phyloP scores from a whole-genome alignment of 345 rosid genomes.

The Syzygium jambos region DNA sequence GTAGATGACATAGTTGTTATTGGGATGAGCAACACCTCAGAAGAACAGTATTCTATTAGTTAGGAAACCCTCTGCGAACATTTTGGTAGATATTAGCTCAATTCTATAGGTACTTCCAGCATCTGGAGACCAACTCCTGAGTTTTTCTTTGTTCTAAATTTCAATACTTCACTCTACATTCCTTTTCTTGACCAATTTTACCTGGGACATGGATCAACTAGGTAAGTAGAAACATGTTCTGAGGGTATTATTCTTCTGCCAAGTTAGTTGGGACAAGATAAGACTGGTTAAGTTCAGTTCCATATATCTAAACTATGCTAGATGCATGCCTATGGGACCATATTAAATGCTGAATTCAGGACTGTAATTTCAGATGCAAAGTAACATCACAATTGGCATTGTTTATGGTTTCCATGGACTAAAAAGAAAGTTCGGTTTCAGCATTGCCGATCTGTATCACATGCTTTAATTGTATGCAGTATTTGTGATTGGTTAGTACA shows the following conservation, averaged over 20 bases:
- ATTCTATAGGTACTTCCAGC: not conserved
- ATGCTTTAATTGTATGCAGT: not conserved
- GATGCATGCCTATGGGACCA: not conserved
- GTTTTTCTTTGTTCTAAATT: not conserved
- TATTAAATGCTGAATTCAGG: not conserved
- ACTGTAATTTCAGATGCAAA: not conserved
- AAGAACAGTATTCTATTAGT: not conserved
- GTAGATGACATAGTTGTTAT: not conserved
- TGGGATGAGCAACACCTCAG: not conserved
- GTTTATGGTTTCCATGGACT: not conserved
- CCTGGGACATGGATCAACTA: not conserved
- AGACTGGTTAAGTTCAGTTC: not conserved
- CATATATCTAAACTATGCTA: not conserved
- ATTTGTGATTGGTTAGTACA: not conserved
- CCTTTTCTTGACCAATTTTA: not conserved
- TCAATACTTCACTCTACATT: not conserved
- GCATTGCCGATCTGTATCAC: not conserved
- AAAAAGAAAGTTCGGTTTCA: not conserved
- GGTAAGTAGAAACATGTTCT: not conserved
- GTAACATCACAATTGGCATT: not conserved
- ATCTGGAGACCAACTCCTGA: not conserved
- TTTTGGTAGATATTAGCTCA: not conserved
- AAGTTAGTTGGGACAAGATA: not conserved
- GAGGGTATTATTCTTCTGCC: not conserved
- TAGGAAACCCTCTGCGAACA: not conserved